phyloP scores from a whole-genome alignment of 768 basidiomycete genomes.

The Roridomyces roridus region DNA sequence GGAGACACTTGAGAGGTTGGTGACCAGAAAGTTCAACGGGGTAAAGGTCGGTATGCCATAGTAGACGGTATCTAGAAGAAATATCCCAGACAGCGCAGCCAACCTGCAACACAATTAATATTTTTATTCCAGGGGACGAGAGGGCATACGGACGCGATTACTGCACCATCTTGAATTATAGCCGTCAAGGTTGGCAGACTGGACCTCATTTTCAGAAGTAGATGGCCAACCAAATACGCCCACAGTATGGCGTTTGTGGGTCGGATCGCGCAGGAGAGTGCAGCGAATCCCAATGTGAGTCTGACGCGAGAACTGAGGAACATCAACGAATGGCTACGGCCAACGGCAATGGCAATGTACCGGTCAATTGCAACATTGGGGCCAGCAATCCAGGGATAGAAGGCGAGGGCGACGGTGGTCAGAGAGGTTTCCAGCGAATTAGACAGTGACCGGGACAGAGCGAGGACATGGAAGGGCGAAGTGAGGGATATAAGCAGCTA shows the following conservation, averaged over 20 bases:
- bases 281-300: constrained; percentile 62
- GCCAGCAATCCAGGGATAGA: constrained; percentile 75
- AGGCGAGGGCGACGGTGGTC: constrained; percentile 75
- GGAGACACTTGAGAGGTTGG: constrained; percentile 86
- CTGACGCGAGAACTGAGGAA: constrained; percentile 37
- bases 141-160: constrained; percentile 51
- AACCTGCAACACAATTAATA: constrained; percentile 33
- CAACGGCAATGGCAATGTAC: constrained; percentile 28
- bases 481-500: constrained; percentile 83
- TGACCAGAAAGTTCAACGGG: constrained; percentile 79
- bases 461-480: constrained; percentile 86
- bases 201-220: constrained; percentile 61
- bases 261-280: constrained; percentile 80
- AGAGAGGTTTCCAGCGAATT: constrained; percentile 93
- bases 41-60: constrained; percentile 74
- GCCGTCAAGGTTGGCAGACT: constrained; percentile 35
- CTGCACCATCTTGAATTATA: constrained; percentile 45
- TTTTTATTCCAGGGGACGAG: neutral
- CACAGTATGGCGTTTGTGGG: constrained; percentile 91
- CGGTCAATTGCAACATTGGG: constrained; percentile 44
- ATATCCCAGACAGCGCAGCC: constrained; percentile 33
- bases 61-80: constrained; percentile 72
- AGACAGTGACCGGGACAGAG: constrained; percentile 86
- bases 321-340: neutral
- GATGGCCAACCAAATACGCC: constrained; percentile 66